These are phyloP conservation scores for Hypoxylon lienhwacheense DNA, from an alignment of 495 filamentous ascomycete genomes.

Conservation along the genomic window DNA sequence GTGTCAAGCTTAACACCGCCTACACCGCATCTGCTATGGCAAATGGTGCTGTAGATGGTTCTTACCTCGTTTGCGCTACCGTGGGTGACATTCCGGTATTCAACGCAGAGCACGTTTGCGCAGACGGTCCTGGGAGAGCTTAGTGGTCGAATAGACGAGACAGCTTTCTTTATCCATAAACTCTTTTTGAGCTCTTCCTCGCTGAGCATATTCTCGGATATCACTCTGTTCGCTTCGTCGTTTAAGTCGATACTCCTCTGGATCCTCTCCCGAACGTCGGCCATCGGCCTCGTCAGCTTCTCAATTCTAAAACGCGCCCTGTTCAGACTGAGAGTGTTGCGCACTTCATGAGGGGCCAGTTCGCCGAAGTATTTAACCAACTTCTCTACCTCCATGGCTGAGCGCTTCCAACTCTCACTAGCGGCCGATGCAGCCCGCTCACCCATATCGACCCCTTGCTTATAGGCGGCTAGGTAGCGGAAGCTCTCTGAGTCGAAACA, in stretches of 20 bases:
- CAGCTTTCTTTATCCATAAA: not conserved
- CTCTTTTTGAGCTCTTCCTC: not conserved
- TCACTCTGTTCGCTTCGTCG: not conserved
- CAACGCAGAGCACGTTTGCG: not conserved
- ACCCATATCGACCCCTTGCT: not conserved
- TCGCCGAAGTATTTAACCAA: not conserved
- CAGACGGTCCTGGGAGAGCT: not conserved
- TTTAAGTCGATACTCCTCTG: not conserved
- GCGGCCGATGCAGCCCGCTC: not conserved
- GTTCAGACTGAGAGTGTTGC: constrained; percentile 1
- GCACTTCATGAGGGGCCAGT: not conserved
- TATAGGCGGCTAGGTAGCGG: constrained; percentile 4
- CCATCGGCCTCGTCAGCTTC: constrained; percentile 1
- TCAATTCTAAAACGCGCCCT: not conserved
- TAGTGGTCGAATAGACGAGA: not conserved
- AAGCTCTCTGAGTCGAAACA: constrained; percentile 7
- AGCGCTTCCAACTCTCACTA: not conserved
- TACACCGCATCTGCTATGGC: not conserved
- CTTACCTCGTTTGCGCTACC: not conserved
- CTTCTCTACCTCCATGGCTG: not conserved
- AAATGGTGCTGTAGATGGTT: not conserved
- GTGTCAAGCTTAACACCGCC: not conserved
- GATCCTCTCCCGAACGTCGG: not conserved
- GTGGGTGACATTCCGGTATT: not conserved
- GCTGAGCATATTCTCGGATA: no score